Conservation (phyloP, 1,284 basidiomycete species). For the Microbotryum saponariae region DNA sequence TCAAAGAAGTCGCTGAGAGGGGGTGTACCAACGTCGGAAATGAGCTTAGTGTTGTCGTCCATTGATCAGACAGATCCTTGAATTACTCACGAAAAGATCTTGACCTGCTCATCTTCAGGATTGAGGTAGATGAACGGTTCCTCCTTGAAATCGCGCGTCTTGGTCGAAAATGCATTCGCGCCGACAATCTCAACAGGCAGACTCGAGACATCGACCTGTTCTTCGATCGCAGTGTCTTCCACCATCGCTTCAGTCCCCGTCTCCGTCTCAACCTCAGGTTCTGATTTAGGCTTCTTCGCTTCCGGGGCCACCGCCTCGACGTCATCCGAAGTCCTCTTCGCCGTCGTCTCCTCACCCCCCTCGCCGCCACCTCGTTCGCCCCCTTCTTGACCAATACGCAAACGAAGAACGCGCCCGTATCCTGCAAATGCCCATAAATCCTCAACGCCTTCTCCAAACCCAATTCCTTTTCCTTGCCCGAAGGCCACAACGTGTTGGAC, state of each 20-base stretch:
- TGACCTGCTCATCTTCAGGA: slow-evolving; percentile 59
- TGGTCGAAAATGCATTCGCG: not conserved
- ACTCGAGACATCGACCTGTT: slow-evolving; percentile 2
- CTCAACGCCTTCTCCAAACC: slow-evolving; percentile 66
- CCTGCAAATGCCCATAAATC: slow-evolving; percentile 89
- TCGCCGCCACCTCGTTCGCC: slow-evolving; percentile 5
- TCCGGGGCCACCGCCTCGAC: slow-evolving; percentile 11
- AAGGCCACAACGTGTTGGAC: slow-evolving; percentile 69
- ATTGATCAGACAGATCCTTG: not conserved
- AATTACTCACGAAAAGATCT: slow-evolving; percentile 56
- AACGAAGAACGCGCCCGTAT: slow-evolving; percentile 96
- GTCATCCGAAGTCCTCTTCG: not conserved
- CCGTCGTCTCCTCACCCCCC: slow-evolving; percentile 11
- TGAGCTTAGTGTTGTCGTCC: not conserved
- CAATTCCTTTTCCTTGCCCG: slow-evolving; percentile 54
- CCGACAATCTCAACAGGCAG: slow-evolving; percentile 11
- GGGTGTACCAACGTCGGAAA: slow-evolving; percentile 1
- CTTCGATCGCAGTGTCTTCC: not conserved
- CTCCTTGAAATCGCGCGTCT: slow-evolving; percentile 59
- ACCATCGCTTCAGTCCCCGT: no score
- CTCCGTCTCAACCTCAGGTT: not conserved
- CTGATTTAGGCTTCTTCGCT: slow-evolving; percentile 18
- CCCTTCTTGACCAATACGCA: slow-evolving; percentile 64
- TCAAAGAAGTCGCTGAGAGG: slow-evolving; percentile 60
- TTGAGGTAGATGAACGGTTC: slow-evolving; percentile 79